Conservation (phyloP, 495 filamentous ascomycete genomes). For the Mytilinidion resinicola region DNA sequence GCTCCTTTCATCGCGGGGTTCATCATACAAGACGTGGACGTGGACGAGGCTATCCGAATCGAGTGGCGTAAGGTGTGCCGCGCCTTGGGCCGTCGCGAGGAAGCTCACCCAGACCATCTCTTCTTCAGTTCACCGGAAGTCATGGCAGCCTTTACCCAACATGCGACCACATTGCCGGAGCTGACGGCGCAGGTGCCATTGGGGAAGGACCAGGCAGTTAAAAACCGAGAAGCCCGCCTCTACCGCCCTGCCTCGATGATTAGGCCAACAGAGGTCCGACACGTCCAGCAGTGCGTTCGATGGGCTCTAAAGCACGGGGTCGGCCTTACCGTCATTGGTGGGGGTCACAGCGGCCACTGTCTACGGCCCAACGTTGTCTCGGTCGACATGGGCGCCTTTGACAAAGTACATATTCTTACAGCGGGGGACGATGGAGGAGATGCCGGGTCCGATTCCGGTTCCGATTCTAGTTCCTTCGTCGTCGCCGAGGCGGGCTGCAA, state of each 20-base stretch:
- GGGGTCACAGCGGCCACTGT: constrained; percentile 57
- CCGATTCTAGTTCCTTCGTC: too few species aligned
- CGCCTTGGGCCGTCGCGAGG: constrained; percentile 42
- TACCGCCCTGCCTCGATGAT: constrained; percentile 43
- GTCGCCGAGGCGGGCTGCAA: constrained; percentile 51
- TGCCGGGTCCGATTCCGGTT: constrained; percentile 28
- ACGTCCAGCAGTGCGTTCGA: constrained; percentile 51
- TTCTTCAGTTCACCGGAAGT: constrained; percentile 48
- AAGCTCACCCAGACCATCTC: constrained; percentile 40
- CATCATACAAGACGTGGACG: constrained; percentile 35
- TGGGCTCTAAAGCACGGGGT: constrained; percentile 51
- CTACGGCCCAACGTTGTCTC: constrained; percentile 48
- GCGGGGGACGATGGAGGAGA: constrained; percentile 28
- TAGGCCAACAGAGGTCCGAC: constrained; percentile 44
- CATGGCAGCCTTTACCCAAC: constrained; percentile 49
- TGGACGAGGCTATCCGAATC: constrained; percentile 35
- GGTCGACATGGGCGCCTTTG: constrained; percentile 54
- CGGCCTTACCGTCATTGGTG: constrained; percentile 50
- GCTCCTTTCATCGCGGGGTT: constrained; percentile 50
- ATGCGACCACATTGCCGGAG: constrained; percentile 45
- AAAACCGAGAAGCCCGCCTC: constrained; percentile 49
- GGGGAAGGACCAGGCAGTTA: constrained; percentile 37
- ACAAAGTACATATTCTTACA: constrained; percentile 44
- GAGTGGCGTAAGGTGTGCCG: constrained; percentile 52
- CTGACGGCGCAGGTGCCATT: constrained; percentile 45